Evolutionary conservation across 2,329 filamentous ascomycete species (phyloP), one percentile per base, ranked within the genome.

Genomic region (Penicillium rolfsii): DNA sequence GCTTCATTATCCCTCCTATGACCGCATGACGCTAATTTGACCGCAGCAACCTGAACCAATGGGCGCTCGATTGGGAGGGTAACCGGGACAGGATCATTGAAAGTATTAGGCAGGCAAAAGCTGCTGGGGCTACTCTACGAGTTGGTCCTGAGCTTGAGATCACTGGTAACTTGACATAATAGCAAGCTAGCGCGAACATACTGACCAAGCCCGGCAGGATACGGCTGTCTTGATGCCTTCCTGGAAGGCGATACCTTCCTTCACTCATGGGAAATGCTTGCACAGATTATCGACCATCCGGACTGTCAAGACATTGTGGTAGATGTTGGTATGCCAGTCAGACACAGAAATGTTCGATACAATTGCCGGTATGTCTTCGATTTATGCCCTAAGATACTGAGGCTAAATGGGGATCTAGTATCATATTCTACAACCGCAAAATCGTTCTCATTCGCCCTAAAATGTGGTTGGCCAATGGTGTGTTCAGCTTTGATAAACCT

Each of bases 381-480:
- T n/a, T 14, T 16, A 8, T 26, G 54, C 11, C 9, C 12, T 4
- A 4, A 19, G 16, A 49, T 26, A 12, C 45, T 22, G 1, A 7
- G 33, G 16, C 30, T 43, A 40, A 36, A 36, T 36, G 16, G 30
- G 30, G 22, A n/a, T 22, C 0, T 36, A 74, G 73, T 6, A 80
- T 89, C n/a, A 83, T 91, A 63, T 80, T 81, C 62, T 81, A 87
- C 54, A 84, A 93, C 66, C 83, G 85, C 54, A 86, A 88, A 76
- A 87, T 93, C 22, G 76, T 93, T 19, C 80, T 89, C 60, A 89
- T 95, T 59, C 81, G 90, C 11, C 89, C 89, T 0, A 93, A 92
- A 75, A 81, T 91, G 64, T 87, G 82, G 68, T 82, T 93, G 5
- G 89, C 89, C 52, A 89, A 90, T 62, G 88, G 70, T 73, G 58